Base-by-base conservation (phyloP, 768 basidiomycete genomes). In the Podaxis sp. region DNA sequence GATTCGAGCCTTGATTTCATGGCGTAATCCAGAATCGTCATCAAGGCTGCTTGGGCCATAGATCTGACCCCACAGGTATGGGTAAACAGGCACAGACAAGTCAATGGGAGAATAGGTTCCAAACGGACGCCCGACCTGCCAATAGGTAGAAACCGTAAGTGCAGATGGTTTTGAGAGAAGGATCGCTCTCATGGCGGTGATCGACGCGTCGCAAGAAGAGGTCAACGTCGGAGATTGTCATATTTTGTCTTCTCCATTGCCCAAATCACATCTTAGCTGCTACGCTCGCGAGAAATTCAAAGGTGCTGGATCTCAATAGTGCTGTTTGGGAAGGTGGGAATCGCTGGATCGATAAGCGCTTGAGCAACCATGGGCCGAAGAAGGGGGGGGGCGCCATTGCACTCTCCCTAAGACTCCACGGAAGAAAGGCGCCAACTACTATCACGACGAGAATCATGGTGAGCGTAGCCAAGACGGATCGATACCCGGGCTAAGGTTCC, bases 331-430 rank as follows among this genome's bases (percentile, higher is more conserved):
- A 61, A 56, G 1, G 53, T 56, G 40, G 26, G 20, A 3, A 15
- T 48, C 1, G 33, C 33, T 62, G 60, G 11, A 56, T 55, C 17
- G 53, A 55, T n/a, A 53, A 53, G 10, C 53, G 20, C 69, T 68
- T 3, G 69, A 66, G 26, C 70, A 71, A 5, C 33, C 49, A 10
- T 66, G 63, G 20, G 68, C 12, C 20, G 22, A 33, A 28, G 15
- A 52, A 36, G 0, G 48, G 20, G 3, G 24, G 13, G 22, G 37
- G 7, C 8, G 20, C 20, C n/a, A n/a, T n/a, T 24, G 36, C 36
- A 13, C 58, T 49, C 24, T 40, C 3, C 11, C 22, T 22, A 8
- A 41, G 58, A 12, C 58, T 37, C n/a, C 50, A 44, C 3, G 50
- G 58, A 2, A 59, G 58, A 36, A 51, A 3, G 11, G 51, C 13